phyloP scores from a whole-genome alignment of 2,329 filamentous ascomycete genomes.

The Macrophomina tecta region DNA sequence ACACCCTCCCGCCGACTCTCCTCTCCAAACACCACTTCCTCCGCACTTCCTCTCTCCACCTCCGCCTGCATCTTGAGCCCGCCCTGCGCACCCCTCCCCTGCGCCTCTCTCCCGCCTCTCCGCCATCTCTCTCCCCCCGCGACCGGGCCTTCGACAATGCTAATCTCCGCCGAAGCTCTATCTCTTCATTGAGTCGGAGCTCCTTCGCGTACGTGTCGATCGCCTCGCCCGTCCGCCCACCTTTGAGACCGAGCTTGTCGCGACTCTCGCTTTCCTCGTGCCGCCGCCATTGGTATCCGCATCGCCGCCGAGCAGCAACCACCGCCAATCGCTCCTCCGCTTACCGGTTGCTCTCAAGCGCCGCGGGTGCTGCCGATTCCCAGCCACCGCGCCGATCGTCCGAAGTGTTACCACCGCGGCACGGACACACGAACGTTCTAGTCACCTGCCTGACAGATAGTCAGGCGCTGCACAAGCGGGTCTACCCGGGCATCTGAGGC shows the following conservation, averaged over 20 bases:
- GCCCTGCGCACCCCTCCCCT: background rate
- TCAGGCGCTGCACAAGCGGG: conserved; percentile 18
- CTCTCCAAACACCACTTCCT: conserved; percentile 19
- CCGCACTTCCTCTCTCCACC: background rate
- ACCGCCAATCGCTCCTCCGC: conserved; percentile 2
- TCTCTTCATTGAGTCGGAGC: conserved; percentile 27
- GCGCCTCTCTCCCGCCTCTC: conserved; percentile 9
- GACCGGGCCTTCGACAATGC: conserved; percentile 21
- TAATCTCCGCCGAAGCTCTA: conserved; percentile 21
- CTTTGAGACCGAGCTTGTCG: conserved; percentile 10
- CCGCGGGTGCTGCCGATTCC: conserved; percentile 2
- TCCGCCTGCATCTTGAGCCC: background rate
- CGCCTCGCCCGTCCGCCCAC: conserved; percentile 21
- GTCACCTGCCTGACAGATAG: conserved; percentile 14
- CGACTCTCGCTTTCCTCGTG: conserved; percentile 8
- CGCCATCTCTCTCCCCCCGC: background rate
- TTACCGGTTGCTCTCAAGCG: background rate
- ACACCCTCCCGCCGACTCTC: conserved; percentile 19
- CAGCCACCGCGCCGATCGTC: conserved; percentile 15
- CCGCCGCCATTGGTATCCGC: background rate
- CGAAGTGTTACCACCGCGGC: conserved; percentile 25
- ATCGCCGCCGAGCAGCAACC: background rate
- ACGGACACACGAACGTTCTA: conserved; percentile 25
- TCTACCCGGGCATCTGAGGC: background rate
- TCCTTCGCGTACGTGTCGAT: conserved; percentile 26